phyloP scores from a whole-genome alignment of 2,329 filamentous ascomycete species.

The Ilyonectria robusta region DNA sequence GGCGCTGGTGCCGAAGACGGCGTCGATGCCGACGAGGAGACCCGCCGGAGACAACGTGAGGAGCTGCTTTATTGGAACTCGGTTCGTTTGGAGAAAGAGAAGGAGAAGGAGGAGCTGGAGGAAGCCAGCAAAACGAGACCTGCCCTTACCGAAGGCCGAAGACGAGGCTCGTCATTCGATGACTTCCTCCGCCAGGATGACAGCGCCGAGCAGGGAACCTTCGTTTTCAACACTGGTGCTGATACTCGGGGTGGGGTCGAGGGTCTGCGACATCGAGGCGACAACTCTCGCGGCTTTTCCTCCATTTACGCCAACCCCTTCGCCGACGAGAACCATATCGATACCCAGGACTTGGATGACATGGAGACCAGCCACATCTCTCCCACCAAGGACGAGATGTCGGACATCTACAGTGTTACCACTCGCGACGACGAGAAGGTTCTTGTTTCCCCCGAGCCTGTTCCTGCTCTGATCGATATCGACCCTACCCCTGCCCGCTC shows the following conservation, averaged over 20 bases:
- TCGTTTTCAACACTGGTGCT: conserved; percentile 71
- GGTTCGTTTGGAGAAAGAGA: conserved; percentile 64
- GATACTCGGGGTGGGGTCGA: conserved; percentile 58
- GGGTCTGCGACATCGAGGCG: conserved; percentile 64
- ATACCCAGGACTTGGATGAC: conserved; percentile 59
- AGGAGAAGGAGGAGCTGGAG: conserved; percentile 42
- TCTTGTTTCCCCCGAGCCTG: conserved; percentile 36
- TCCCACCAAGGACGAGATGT: conserved; percentile 64
- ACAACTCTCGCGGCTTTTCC: conserved; percentile 61
- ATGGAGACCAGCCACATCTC: conserved; percentile 60
- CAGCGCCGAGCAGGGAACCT: conserved; percentile 67
- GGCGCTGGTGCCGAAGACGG: conserved; percentile 58
- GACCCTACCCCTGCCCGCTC: conserved; percentile 38
- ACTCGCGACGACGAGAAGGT: conserved; percentile 55
- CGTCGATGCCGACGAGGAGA: conserved; percentile 75
- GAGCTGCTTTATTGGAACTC: conserved; percentile 78
- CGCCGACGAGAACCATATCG: conserved; percentile 69
- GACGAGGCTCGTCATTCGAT: conserved; percentile 66
- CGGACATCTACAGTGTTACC: conserved; percentile 72
- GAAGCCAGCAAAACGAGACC: conserved; percentile 29
- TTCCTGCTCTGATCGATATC: conserved; percentile 54
- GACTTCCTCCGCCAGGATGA: conserved; percentile 69
- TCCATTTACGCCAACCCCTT: conserved; percentile 72
- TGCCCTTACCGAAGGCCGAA: conserved; percentile 2
- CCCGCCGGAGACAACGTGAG: conserved; percentile 72